Base-by-base conservation (phyloP, 2,329 filamentous ascomycete genomes). In the Moelleriella libera region DNA sequence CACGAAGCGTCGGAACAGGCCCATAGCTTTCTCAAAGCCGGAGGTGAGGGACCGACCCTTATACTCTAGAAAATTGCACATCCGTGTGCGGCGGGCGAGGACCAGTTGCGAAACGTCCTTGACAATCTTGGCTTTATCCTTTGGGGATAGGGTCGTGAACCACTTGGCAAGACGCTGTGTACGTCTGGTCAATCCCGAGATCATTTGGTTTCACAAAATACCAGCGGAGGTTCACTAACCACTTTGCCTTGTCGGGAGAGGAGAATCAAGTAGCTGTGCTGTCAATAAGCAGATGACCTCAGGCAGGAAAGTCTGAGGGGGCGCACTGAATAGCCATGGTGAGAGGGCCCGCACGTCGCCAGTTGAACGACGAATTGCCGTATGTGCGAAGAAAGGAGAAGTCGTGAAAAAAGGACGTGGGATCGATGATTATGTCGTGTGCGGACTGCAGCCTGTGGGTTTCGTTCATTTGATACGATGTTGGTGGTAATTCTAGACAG, bases 51-150 rank as follows among this genome's bases (percentile, higher is more conserved):
- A 53, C 63, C 45, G 57, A 94, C 90, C 90, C 81, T 98, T 98
- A 69, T 98, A 98, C 66, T 98, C 92, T 51, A 98, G 79, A 68
- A 98, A 98, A 70, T 98, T 98, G 79, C 92, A 98, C 92, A 98
- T 98, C 65, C 92, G 88, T 50, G 92, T 97, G 61, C 92, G 81
- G 57, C 92, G 81, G 53, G 92, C 92, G 56, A 98, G 82, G 57
- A 98, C 92, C 45, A 97, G 85, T 69, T 97, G 92, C 51, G 92
- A 88, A 60, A 98, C 92, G 75, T 98, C 92, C 70, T 98, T 98
- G 76, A 98, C 90, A 64, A 98, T 97, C 77, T 98, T 98, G 69
- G 90, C 92, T 74, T 98, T 98, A 63, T 98, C 92, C 69, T 85
- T 96, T 53, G 92, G 92, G 37, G 90, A 95, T 53, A 98, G 78